Base-by-base conservation (phyloP, 345 rosid genomes). In the Populus euphratica region DNA sequence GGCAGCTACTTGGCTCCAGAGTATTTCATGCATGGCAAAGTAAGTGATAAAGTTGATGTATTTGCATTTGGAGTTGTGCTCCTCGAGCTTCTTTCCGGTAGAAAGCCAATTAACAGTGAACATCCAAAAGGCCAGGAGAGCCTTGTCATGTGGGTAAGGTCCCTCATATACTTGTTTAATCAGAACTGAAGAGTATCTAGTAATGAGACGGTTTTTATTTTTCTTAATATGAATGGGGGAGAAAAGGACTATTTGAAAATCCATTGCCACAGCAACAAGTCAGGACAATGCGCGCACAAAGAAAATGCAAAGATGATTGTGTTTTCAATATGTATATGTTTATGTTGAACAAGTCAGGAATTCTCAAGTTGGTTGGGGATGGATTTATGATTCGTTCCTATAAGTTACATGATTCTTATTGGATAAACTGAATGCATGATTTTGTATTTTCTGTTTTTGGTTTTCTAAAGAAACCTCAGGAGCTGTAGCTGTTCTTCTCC, bases 1-100 rank as follows among this genome's bases (percentile, higher is more conserved):
- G 72, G 79, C 90, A 96, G 99, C 78, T 96, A 96, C 83, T 83
- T 96, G 90, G 99, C 99, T 82, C 99, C 99, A 31, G 99, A 96
- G 81, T 96, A 93, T 84, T 90, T 96, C 80, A 87, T 90, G 97
- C 90, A 93, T 31, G 99, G 99, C 54, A 92, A 88, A 88, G 90
- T 96, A 81, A 93, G 92, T 41, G 94, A 96, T 86, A 94, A 88
- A 87, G 85, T 93, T 39, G 99, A 96, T 86, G 98, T 96, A 43
- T 96, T 92, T 83, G 97, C 99, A 59, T 90, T 88, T 82, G 99
- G 99, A 67, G 94, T 96, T 73, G 96, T 96, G 78, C 87, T 93
- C 61, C 94, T 96, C 50, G 99, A 96, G 88, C 97, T 96, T 73
- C 88, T 96, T 31, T 88, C 96, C 6, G 95, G 99, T 29, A 92